phyloP scores from a whole-genome alignment of 148 eudicot species.

The Suaeda aralocaspica region DNA sequence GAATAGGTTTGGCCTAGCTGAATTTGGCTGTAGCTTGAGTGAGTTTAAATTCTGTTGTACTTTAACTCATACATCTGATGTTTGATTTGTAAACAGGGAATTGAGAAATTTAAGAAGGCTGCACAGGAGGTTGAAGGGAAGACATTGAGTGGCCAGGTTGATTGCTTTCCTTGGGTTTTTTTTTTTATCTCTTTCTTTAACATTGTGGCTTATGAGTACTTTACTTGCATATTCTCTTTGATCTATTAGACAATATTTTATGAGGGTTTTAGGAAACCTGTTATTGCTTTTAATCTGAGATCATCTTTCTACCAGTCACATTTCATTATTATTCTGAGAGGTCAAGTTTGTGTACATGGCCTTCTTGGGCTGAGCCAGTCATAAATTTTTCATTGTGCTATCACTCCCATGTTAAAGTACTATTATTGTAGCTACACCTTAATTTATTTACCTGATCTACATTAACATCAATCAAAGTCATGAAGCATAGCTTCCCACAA shows the following conservation, averaged over 20 bases:
- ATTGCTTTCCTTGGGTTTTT: constrained; percentile 13
- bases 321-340: too few species aligned
- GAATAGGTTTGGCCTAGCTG: neutral
- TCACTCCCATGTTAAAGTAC: too few species aligned
- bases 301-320: too few species aligned
- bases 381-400: too few species aligned
- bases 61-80: neutral
- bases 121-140: constrained; percentile 78
- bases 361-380: too few species aligned
- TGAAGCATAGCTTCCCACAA: too few species aligned
- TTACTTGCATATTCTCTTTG: neutral
- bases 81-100: constrained; percentile 50
- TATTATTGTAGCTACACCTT: too few species aligned
- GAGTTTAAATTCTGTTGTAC: neutral
- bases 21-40: neutral
- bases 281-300: too few species aligned
- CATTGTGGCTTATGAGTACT: neutral
- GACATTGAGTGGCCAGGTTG: constrained; percentile 71
- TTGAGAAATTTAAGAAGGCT: constrained; percentile 77
- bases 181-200: constrained; percentile 1
- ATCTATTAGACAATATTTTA: neutral
- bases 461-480: neutral
- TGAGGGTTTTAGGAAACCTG: neutral
- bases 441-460: neutral
- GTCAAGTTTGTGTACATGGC: too few species aligned